These are phyloP conservation scores for Sphaceloma murrayae DNA, from an alignment of 2,329 filamentous ascomycete species.

Conservation along the genomic window DNA sequence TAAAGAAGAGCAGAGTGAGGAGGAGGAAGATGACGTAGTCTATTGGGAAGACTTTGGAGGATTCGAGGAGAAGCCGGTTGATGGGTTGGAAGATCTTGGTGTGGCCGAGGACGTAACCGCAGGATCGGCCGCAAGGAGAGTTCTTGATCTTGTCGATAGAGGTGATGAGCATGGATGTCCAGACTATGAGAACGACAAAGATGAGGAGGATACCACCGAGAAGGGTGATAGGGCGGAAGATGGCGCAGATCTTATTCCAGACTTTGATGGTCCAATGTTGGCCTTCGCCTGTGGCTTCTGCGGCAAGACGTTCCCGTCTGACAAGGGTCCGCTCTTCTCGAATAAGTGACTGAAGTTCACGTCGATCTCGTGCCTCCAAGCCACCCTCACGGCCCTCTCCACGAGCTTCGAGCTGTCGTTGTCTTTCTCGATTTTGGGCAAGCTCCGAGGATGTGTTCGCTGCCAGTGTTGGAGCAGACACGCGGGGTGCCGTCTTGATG, in stretches of 20 bases:
- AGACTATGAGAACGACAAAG: constrained; percentile 63
- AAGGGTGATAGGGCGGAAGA: constrained; percentile 83
- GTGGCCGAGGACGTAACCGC: constrained; percentile 81
- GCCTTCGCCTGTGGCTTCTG: constrained; percentile 71
- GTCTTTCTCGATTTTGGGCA: constrained; percentile 79
- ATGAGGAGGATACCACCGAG: constrained; percentile 73
- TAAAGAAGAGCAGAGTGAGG: constrained; percentile 78
- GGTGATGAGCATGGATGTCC: constrained; percentile 89
- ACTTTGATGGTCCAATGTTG: constrained; percentile 59
- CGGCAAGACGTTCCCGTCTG: constrained; percentile 75
- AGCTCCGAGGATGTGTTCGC: constrained; percentile 71
- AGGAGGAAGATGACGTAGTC: constrained; percentile 87
- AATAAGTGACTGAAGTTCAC: constrained; percentile 76
- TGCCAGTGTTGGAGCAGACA: constrained; percentile 70
- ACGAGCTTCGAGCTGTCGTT: constrained; percentile 81
- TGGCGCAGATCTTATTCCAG: constrained; percentile 71
- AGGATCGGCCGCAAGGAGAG: constrained; percentile 80
- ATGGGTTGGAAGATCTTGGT: constrained; percentile 92
- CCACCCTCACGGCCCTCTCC: constrained; percentile 65
- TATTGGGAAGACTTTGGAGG: constrained; percentile 75
- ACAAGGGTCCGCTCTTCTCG: constrained; percentile 89
- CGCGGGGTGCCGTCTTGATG: constrained; percentile 81
- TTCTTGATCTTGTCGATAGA: constrained; percentile 95
- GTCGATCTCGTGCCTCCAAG: constrained; percentile 73
- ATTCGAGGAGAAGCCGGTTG: constrained; percentile 78